Evolutionary conservation across 768 basidiomycete genomes (phyloP).

Genomic region (Suillus subaureus): DNA sequence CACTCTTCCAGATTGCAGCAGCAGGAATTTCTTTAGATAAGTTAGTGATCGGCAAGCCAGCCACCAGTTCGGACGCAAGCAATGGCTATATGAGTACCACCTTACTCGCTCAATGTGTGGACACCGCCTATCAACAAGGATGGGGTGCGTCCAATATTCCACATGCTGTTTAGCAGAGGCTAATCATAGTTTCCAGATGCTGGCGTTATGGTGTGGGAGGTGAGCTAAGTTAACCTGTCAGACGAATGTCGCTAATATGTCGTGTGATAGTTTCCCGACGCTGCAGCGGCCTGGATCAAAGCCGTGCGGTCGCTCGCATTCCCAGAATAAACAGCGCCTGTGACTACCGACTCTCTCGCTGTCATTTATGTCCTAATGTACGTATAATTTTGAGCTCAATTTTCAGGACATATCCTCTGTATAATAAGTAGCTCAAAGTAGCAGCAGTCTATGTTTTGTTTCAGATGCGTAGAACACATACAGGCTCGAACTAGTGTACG

Average conservation of each 20-base stretch:
- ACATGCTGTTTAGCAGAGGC: not conserved
- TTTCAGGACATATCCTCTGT: not conserved
- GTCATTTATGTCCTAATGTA: not conserved
- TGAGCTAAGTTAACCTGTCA: constrained; percentile 12
- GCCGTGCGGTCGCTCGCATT: constrained; percentile 39
- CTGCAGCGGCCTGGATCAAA: constrained; percentile 43
- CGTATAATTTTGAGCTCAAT: not conserved
- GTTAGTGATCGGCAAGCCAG: constrained; percentile 78
- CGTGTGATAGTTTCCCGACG: constrained; percentile 38
- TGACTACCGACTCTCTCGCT: not conserved
- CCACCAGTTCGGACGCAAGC: constrained; percentile 47
- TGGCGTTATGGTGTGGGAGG: constrained; percentile 26
- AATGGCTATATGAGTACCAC: constrained; percentile 59
- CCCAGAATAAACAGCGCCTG: constrained; percentile 29
- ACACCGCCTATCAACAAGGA: constrained; percentile 57
- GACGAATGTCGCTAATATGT: not conserved
- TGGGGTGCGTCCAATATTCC: constrained; percentile 55
- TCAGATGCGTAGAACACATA: not conserved
- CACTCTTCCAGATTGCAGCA: constrained; percentile 50
- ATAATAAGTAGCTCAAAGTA: not conserved
- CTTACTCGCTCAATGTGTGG: constrained; percentile 59
- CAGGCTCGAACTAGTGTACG: not conserved
- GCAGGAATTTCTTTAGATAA: constrained; percentile 61
- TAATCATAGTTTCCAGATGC: constrained; percentile 4
- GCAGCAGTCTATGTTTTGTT: not conserved